These are phyloP conservation scores for Sambucus nigra DNA, from an alignment of 129 eudicot species.

Conservation along the genomic window DNA sequence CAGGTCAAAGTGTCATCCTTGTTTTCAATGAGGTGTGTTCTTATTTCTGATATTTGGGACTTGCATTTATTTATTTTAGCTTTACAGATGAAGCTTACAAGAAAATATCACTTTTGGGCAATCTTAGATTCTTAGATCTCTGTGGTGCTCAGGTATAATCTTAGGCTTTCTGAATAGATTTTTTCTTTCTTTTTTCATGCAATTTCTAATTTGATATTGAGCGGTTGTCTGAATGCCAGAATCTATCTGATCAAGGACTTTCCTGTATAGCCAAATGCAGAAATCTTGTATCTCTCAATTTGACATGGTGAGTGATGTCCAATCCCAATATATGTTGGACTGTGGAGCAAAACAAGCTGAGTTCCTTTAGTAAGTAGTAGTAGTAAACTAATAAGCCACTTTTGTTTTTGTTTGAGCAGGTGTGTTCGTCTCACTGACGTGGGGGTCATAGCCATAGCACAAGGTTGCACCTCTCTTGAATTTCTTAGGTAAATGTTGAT, in stretches of 20 bases:
- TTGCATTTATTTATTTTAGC: constrained; percentile 36
- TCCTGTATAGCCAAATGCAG: constrained; percentile 75
- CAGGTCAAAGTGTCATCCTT: neutral
- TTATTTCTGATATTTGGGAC: constrained; percentile 12
- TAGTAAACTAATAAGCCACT: no score
- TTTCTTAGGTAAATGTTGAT: constrained; percentile 50
- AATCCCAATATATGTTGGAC: no score
- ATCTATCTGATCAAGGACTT: constrained; percentile 84
- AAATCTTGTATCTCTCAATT: constrained; percentile 49
- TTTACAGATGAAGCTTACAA: constrained; percentile 77
- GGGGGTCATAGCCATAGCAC: constrained; percentile 74
- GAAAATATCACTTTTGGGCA: constrained; percentile 43
- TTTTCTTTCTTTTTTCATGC: neutral
- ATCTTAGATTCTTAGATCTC: constrained; percentile 80
- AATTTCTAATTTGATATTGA: constrained; percentile 4
- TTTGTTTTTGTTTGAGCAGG: constrained; percentile 32
- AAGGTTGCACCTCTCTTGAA: constrained; percentile 85
- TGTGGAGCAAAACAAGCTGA: neutral
- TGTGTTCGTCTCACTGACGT: constrained; percentile 73
- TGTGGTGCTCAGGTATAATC: constrained; percentile 97
- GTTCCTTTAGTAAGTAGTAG: neutral
- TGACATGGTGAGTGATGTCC: constrained; percentile 84
- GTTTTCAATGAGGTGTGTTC: neutral
- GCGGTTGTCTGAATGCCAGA: constrained; percentile 36
- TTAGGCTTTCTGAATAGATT: neutral